These are phyloP conservation scores for Erodium texanum DNA, from an alignment of 441 rosid species.

Conservation along the genomic window DNA sequence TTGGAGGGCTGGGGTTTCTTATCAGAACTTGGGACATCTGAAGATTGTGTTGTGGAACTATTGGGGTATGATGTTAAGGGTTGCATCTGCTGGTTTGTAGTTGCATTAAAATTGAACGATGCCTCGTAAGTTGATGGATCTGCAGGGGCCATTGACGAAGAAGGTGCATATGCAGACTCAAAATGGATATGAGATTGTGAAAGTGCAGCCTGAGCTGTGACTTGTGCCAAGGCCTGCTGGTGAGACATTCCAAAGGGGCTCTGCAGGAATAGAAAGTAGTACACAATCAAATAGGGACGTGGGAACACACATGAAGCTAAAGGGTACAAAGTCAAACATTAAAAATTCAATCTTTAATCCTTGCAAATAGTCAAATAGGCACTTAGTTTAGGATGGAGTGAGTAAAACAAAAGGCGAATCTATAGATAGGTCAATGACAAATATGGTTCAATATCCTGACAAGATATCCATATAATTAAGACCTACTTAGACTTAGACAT, in stretches of 20 bases:
- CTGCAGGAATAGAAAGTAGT: slow-evolving; percentile 39
- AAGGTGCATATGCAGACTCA: background rate
- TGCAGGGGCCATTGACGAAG: background rate
- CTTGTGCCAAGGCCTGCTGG: slow-evolving; percentile 41
- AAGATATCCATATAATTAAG: background rate
- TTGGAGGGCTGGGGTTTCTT: slow-evolving; percentile 41
- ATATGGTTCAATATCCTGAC: background rate
- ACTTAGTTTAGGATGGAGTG: too few species aligned
- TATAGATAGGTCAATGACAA: background rate
- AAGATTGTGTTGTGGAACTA: slow-evolving; percentile 34
- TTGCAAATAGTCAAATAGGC: too few species aligned
- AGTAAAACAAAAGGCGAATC: background rate
- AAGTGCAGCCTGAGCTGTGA: slow-evolving; percentile 23
- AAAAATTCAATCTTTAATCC: background rate
- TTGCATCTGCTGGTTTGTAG: background rate
- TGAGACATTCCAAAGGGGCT: slow-evolving; percentile 63
- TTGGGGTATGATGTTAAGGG: slow-evolving; percentile 21
- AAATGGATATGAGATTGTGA: background rate
- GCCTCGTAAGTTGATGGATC: background rate
- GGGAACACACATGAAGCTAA: background rate
- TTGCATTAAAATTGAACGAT: background rate
- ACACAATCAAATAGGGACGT: slow-evolving; percentile 10
- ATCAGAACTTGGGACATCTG: slow-evolving; percentile 24
- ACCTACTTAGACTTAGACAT: background rate
- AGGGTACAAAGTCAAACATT: background rate